phyloP scores from a whole-genome alignment of 352 stramenopile genomes.

The Globisporangium solare region DNA sequence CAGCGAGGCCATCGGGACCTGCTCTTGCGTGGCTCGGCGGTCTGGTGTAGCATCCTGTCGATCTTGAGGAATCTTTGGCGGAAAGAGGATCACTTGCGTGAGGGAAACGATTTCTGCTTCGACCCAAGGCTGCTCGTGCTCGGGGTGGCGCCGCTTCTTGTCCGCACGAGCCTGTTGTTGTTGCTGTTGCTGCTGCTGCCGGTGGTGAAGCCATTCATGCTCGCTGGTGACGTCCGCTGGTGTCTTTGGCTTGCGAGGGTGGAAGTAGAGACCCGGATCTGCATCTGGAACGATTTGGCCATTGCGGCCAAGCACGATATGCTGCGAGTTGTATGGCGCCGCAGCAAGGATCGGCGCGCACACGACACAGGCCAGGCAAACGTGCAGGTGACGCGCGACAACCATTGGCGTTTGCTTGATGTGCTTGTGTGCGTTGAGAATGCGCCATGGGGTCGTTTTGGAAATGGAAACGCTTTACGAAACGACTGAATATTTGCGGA shows the following conservation, averaged over 20 bases:
- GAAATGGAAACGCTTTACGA: too few species aligned
- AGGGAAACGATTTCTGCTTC: background rate
- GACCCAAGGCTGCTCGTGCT: background rate
- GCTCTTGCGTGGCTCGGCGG: too few species aligned
- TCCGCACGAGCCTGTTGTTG: background rate
- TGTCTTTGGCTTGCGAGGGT: slow-evolving; percentile 6
- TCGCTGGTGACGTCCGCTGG: background rate
- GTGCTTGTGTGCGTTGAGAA: background rate
- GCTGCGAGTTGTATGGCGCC: slow-evolving; percentile 19
- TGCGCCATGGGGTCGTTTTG: too few species aligned
- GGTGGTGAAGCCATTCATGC: too few species aligned
- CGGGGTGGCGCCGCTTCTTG: background rate
- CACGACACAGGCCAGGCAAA: background rate
- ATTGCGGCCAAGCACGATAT: slow-evolving; percentile 32
- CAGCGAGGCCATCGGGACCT: too few species aligned
- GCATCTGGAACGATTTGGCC: slow-evolving; percentile 25
- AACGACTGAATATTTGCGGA: too few species aligned
- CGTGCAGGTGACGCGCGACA: background rate
- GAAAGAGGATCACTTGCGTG: background rate
- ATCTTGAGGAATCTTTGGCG: too few species aligned
- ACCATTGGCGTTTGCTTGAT: background rate
- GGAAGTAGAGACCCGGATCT: slow-evolving; percentile 30
- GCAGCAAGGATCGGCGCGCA: background rate
- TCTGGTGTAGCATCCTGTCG: too few species aligned
- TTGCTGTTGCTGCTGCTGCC: background rate